Evolutionary conservation across 73 alveolate genomes (phyloP).

Genomic region (Paramecium sexaurelia): DNA sequence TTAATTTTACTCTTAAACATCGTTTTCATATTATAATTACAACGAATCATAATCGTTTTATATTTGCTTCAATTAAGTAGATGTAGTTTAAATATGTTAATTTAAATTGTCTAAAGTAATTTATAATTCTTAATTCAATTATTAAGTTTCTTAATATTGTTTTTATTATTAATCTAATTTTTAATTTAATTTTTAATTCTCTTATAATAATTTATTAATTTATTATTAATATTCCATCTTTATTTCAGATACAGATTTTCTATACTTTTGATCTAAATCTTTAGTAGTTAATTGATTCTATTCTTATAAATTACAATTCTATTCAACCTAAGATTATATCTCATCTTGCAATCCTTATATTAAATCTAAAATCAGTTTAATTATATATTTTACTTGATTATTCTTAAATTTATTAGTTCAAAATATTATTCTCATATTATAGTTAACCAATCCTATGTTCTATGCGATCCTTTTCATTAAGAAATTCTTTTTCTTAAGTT

Average conservation of each 20-base stretch:
- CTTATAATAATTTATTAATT: neutral
- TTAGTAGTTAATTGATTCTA: neutral
- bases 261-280: neutral
- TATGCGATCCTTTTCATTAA: neutral
- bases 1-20: neutral
- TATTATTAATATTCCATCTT: slow-evolving; percentile 8
- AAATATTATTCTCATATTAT: neutral
- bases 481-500: neutral
- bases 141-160: neutral
- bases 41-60: slow-evolving; percentile 9
- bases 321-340: neutral
- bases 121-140: neutral
- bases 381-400: neutral
- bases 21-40: neutral
- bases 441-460: neutral
- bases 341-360: neutral
- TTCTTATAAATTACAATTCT: slow-evolving; percentile 10
- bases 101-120: neutral
- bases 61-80: neutral
- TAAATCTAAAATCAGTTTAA: neutral
- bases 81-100: neutral
- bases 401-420: neutral
- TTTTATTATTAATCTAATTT: neutral
- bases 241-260: neutral
- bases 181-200: neutral